These are phyloP conservation scores for Colletotrichum sp. DNA, from an alignment of 2,329 filamentous ascomycete genomes.

Conservation along the genomic window DNA sequence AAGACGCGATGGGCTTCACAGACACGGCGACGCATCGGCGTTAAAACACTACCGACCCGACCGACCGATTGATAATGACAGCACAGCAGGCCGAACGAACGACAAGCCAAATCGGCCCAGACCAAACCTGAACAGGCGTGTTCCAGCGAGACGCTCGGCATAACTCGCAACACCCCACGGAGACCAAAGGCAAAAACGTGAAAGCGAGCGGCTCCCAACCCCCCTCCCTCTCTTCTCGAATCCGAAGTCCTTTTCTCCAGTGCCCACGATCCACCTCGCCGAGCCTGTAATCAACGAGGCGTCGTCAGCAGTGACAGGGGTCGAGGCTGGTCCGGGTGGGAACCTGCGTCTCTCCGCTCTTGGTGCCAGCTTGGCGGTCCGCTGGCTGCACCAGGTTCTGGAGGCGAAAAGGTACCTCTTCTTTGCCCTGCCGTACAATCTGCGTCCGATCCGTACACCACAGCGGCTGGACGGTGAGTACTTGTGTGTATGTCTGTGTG, in stretches of 20 bases:
- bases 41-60: background rate
- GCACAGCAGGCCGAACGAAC: background rate
- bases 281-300: constrained; percentile 20
- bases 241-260: background rate
- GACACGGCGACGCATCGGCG: background rate
- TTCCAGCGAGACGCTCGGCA: background rate
- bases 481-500: background rate
- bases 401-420: background rate
- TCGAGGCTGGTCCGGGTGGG: background rate
- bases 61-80: background rate
- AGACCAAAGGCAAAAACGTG: background rate
- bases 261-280: constrained; percentile 15
- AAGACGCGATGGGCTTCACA: background rate
- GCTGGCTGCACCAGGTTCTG: background rate
- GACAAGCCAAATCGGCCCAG: background rate
- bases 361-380: constrained; percentile 17
- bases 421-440: background rate
- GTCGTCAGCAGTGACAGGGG: constrained; percentile 20
- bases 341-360: constrained; percentile 15
- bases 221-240: constrained; percentile 7
- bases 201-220: background rate
- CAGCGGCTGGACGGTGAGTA: background rate
- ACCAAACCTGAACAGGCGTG: background rate
- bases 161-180: background rate
- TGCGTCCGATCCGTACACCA: background rate